Evolutionary conservation across 2,329 filamentous ascomycete species (phyloP).

Genomic region (Aspergillus ibericus): DNA sequence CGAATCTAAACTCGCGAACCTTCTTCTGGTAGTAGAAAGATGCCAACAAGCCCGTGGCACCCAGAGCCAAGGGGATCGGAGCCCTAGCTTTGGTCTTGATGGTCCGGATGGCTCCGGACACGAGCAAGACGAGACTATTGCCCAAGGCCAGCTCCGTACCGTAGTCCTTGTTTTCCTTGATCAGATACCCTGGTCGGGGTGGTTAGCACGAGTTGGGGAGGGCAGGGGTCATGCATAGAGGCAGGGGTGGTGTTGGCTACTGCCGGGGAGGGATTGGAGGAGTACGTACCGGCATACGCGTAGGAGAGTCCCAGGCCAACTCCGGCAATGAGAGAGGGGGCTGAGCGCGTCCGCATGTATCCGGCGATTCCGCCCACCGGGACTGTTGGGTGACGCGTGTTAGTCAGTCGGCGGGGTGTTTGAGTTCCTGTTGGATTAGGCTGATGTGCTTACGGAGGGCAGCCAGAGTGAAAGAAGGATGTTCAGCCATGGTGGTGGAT

Average conservation of each 20-base stretch:
- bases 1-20: slow-evolving; percentile 12
- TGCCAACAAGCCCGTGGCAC: slow-evolving; percentile 8
- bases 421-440: neutral
- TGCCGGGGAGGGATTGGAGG: neutral
- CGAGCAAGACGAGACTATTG: slow-evolving; percentile 19
- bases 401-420: neutral
- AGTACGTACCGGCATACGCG: slow-evolving; percentile 14
- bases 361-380: slow-evolving; percentile 18
- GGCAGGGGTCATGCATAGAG: neutral
- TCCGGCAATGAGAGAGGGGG: slow-evolving; percentile 19
- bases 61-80: slow-evolving; percentile 17
- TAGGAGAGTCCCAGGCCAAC: slow-evolving; percentile 20
- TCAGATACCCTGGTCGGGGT: slow-evolving; percentile 10
- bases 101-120: slow-evolving; percentile 13
- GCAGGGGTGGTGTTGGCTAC: neutral
- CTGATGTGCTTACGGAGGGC: slow-evolving; percentile 2
- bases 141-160: slow-evolving; percentile 22
- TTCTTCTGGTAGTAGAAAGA: slow-evolving; percentile 15
- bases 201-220: too few relatives aligned
- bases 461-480: neutral
- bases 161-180: slow-evolving; percentile 23
- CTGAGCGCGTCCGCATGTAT: slow-evolving; percentile 18
- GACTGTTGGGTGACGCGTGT: slow-evolving; percentile 4
- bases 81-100: slow-evolving; percentile 17
- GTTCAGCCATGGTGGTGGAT: too few relatives aligned